Base-by-base conservation (phyloP, 441 rosid genomes). In the Melastoma candidum region DNA sequence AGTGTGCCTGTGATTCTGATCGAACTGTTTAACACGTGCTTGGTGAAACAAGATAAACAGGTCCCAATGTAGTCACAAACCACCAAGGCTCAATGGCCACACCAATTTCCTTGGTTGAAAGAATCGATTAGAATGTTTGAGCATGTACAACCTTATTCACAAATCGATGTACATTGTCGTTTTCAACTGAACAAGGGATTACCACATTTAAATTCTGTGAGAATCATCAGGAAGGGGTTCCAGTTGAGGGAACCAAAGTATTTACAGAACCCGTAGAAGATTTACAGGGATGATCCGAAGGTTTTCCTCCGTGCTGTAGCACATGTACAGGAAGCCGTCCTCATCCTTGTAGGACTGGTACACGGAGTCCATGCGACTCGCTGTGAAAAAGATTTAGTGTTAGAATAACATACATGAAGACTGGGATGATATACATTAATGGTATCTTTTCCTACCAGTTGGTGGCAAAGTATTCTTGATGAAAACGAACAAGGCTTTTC, bases 401-500 rank as follows among this genome's bases (percentile, higher is more conserved):
- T 36, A 36, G 41, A 6, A 36, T 6, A 36, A 36, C 8, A 36
- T 36, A 36, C 41, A 36, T 36, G 7, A 36, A 36, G 41, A 36
- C 41, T 4, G 41, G 41, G 6, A 36, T 36, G 41, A 36, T 36
- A 9, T 9, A 36, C 41, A 36, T 9, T 36, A 9, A 36, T 36
- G 41, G 8, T 2, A 36, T 3, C 6, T 36, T 36, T 25, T 17
- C 22, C 22, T 55, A 79, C 98, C 85, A 44, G 90, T 87, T 66
- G 79, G 90, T 47, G 96, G 98, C 47, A 85, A 69, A 41, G 88
- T 87, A 63, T 90, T 77, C 66, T 87, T 71, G 2, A 90, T 87
- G 49, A 90, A 90, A 47, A 90, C 84, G 60, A 90, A 83, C 12
- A 85, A 81, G 47, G 98, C 95, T 66, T 80, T 83, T 39, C 93